Base-by-base conservation (phyloP, 2,329 filamentous ascomycete species). In the Fusarium vanettenii region DNA sequence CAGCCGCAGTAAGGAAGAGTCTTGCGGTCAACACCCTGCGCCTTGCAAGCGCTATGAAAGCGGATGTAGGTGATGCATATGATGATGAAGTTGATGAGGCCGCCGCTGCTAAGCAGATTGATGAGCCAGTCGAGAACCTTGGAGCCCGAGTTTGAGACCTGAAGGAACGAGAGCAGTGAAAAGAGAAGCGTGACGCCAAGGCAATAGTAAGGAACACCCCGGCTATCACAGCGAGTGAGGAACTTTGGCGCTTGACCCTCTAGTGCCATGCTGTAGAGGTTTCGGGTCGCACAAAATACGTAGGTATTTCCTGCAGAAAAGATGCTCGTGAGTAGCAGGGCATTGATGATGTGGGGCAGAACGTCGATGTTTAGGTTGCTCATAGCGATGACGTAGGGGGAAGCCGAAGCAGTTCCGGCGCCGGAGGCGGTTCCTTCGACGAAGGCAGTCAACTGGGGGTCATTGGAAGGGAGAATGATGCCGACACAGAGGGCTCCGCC, bases 11-110 rank as follows among this genome's bases (percentile, higher is more conserved):
- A 92, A 2, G 90, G 89, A 10, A 91, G 82, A 0, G 80, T 81
- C 14, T 79, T 82, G 64, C 90, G 88, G 79, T 87, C 85, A 68
- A 87, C 79, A 22, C 85, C 82, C 77, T 90, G 86, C 0, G 85
- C 87, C 70, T 85, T 82, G 69, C 87, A 85, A 55, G 89, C 90
- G 31, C 86, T 85, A 80, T 87, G 82, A 78, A 84, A 86, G 65
- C 83, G 81, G 50, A 86, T 75, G 77, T 85, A 88, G 25, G 84
- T 85, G 60, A 84, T 72, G 67, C 81, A 80, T 75, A 86, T 85
- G 78, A 88, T 84, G 69, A 92, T 86, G 80, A 89, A 92, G 81
- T 90, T 89, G 79, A 92, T 90, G 75, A 90, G 85, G 43, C 86
- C 85, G 33, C 85, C 88, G 11, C 87, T 88, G 5, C 88, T 90